Base-by-base conservation (phyloP, 139 green algal genomes). In the Raphidocelis subcapitata region DNA sequence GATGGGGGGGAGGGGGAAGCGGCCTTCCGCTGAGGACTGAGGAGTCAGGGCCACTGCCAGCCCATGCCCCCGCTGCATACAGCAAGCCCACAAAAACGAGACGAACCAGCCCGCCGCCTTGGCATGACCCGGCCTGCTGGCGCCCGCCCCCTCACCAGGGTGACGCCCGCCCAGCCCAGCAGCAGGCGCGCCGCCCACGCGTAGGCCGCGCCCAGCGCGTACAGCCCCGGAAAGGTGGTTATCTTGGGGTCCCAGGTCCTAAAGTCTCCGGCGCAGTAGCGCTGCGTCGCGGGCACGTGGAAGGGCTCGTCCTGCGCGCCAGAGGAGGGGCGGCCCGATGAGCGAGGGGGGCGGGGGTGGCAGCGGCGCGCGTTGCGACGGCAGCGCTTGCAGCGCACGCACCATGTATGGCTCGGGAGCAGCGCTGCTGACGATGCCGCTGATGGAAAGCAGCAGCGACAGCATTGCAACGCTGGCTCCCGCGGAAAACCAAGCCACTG, bases 191-290 rank as follows among this genome's bases (percentile, higher is more conserved):
- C 35, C 3, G 15, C 15, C 69, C 60, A 67, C 15, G 75, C 82
- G 32, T 72, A 87, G 2, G 52, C 59, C 0, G 73, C 51, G 0
- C 79, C 86, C 1, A 93, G 14, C 2, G 92, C n/a, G 72, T 97
- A 98, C 23, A 98, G 80, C 28, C 94, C 94, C 5, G 94, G 94
- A 24, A 95, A 90, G 4, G 94, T 98, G 4, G 94, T 98, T 57
- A 98, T 98, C 61, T 97, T 98, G 0, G 87, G 83, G 75, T 98
- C 88, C 94, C 94, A 98, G 1, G 67, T 26, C 0, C 16, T 15
- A 35, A 90, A 92, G 12, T 88, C 32, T 2, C 91, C 92, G 0
- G 24, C 3, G 73, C 94, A 98, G 81, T 96, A 98, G 14, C 67
- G 65, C 49, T 94, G 87, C 1, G 91, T 87, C 81, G 98, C 94